Conservation (phyloP, 2,329 filamentous ascomycete genomes). For the Parasarocladium wereldwijsianum region DNA sequence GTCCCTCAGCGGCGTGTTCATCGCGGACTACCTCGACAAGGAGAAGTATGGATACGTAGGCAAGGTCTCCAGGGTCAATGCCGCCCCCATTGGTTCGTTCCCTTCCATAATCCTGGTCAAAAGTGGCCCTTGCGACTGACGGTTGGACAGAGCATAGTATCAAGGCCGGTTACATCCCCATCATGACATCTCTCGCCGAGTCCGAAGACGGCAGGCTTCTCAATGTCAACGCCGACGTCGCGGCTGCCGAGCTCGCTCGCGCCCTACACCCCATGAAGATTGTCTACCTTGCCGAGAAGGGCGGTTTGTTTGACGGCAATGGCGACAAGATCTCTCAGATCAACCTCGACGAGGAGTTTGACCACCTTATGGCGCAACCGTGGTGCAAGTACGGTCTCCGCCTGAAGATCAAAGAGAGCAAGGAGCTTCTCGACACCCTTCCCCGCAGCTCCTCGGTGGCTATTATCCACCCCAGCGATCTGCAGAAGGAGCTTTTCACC, state of each 20-base stretch:
- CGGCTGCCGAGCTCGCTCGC: slow-evolving; percentile 81
- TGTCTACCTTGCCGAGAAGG: slow-evolving; percentile 97
- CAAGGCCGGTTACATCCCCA: slow-evolving; percentile 77
- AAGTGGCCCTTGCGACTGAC: too few species aligned
- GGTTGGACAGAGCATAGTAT: slow-evolving; percentile 90
- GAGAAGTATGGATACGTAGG: slow-evolving; percentile 93
- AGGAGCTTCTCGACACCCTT: slow-evolving; percentile 77
- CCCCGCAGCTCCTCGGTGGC: slow-evolving; percentile 89
- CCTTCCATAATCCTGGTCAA: too few species aligned
- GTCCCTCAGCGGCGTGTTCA: slow-evolving; percentile 83
- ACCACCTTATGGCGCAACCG: slow-evolving; percentile 78
- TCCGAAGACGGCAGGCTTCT: slow-evolving; percentile 80
- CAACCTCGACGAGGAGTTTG: slow-evolving; percentile 93
- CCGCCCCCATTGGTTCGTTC: slow-evolving; percentile 74
- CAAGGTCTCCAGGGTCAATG: slow-evolving; percentile 88
- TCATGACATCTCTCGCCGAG: slow-evolving; percentile 94
- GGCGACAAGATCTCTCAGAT: slow-evolving; percentile 93
- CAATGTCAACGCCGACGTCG: slow-evolving; percentile 96
- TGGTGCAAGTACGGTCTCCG: slow-evolving; percentile 68
- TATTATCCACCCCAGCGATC: slow-evolving; percentile 89
- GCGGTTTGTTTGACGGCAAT: slow-evolving; percentile 84
- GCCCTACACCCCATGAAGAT: slow-evolving; percentile 90
- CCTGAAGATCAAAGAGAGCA: slow-evolving; percentile 95
- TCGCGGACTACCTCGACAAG: slow-evolving; percentile 88
- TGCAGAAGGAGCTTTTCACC: slow-evolving; percentile 94